Evolutionary conservation across 495 filamentous ascomycete genomes (phyloP), one percentile per base, ranked within the genome.

Genomic region (Extremus antarcticus): DNA sequence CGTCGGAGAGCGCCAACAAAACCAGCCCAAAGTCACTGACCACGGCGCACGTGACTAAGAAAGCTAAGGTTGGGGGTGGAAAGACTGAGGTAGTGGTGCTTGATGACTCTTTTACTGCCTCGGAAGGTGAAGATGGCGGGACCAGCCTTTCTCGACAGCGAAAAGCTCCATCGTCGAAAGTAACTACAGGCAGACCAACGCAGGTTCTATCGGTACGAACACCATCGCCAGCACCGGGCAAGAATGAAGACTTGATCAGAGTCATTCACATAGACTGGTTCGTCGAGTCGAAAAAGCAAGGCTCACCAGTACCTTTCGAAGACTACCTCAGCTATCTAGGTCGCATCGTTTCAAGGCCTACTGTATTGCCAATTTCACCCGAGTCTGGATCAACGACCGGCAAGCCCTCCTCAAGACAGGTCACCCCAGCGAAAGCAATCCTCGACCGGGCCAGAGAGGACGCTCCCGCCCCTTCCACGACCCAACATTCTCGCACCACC

Each of bases 261-360:
- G 85, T 95, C 19, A 74, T 92, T 22, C 88, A 80, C 61, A 68
- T 92, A 0, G 70, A 80, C 1, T 97, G 91, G 91, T 75, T 94
- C 25, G 70, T 78, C 8, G 73, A 79, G 22, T 89, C 81, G 11
- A 52, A 89, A 13, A 65, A 71, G 38, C 65, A 72, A 0, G 73
- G 76, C 4, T 60, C 59, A 16, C 57, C 81, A 2, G 67, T 92
- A 0, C 79, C 84, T 0, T 53, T 82, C 0, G 70, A 79, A 11
- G 63, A 78, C 0, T 92, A 84, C 60, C 47, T 84, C 1, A 67
- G 94, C 19, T 95, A 90, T 58, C 71, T 76, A 60, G 85, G 81
- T 10, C 71, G 66, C 23, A 54, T 2, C 29, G 66, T 64, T 39
- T 1, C 3, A 25, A 49, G 43, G 17, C 45, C 1, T 13, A 13